phyloP scores from a whole-genome alignment of 1,139 yeast species.

The Hansenula sp. region DNA sequence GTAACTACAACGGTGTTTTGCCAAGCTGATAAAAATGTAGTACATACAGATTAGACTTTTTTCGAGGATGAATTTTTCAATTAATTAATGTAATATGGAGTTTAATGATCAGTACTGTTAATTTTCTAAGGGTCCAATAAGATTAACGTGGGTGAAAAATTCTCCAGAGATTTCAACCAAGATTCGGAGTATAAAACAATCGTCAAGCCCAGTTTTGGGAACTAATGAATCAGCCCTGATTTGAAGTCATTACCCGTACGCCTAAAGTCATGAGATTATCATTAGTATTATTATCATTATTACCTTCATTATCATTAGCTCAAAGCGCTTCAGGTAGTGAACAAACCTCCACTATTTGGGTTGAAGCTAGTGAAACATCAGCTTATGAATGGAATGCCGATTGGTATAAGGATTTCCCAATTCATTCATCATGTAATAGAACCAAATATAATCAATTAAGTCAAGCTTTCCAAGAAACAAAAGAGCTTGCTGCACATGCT shows the following conservation, averaged over 20 bases:
- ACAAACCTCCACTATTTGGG: constrained; percentile 6
- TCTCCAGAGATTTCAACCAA: no score
- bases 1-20: constrained; percentile 3
- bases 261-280: constrained; percentile 4
- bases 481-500: constrained; percentile 23
- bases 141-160: no score
- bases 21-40: no score
- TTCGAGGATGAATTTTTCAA: no score
- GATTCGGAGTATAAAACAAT: background rate
- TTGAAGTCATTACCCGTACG: no score
- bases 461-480: constrained; percentile 20
- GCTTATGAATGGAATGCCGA: constrained; percentile 11
- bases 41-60: no score
- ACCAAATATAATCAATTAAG: constrained; percentile 13
- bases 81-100: no score
- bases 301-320: background rate
- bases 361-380: constrained; percentile 6
- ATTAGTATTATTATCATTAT: background rate
- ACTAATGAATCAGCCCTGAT: background rate
- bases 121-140: no score
- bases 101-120: no score
- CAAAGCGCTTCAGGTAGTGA: background rate
- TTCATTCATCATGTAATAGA: constrained; percentile 16
- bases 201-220: background rate
- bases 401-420: constrained; percentile 18